Evolutionary conservation across 371 early-diverging fungal species (phyloP), one percentile per base, ranked within the genome.

Genomic region (Syncephalastrum contaminatum): DNA sequence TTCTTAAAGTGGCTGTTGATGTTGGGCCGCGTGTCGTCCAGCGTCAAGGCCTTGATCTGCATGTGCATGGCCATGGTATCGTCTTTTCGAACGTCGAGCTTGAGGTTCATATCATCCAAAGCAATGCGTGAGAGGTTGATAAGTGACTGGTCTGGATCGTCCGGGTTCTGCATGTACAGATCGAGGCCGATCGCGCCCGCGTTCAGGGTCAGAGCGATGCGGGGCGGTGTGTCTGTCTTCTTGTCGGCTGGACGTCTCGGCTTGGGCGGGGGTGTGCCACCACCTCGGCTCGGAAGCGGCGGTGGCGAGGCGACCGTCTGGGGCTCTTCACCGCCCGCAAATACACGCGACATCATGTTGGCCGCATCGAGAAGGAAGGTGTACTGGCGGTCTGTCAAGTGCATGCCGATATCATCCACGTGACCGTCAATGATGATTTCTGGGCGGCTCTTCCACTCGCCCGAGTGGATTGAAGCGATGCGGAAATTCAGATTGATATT

Each of bases 331-430:
- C 42, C 53, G 10, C 56, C 54, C 1, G 67, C 58, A 27, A 69
- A 69, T 2, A 72, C 58, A 19, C 75, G 59, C 12, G 78, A 74
- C 10, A 72, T 53, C 63, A 70, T 69, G 51, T 85, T 76, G 43
- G 85, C 69, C 18, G 88, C 70, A 16, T 89, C 89, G 25, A 93
- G 80, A n/a, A 92, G 73, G 53, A 92, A 89, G 36, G 75, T 73
- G 66, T 94, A 94, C 70, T 96, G 97, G 20, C 85, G 76, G 63
- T 89, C 85, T 0, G 91, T 92, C 46, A 95, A 59, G 48, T 79
- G 82, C 84, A 95, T 84, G 48, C 77, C 80, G n/a, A 95, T 81
- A 50, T 91, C 88, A 0, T 86, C 83, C 39, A 93, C 73, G 8
- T 62, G 70, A 15, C 92, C 88, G 16, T 66, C 41, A 21, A 90